These are phyloP conservation scores for Diutina scorzettiae DNA, from an alignment of 1,139 yeast genomes.

Conservation along the genomic window DNA sequence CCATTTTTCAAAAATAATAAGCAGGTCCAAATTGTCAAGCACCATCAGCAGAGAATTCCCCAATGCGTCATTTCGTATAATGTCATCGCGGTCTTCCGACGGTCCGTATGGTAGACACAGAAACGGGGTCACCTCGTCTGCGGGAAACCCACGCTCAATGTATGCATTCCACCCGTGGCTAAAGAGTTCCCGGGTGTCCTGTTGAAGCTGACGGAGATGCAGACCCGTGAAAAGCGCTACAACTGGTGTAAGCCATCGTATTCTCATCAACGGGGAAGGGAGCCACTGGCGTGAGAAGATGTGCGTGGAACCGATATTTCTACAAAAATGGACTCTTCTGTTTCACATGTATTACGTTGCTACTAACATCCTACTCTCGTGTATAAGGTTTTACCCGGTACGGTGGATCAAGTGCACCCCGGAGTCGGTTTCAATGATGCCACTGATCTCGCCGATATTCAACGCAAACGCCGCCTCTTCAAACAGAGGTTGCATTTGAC, in stretches of 20 bases:
- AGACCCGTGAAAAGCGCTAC: constrained; percentile 35
- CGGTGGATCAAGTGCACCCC: constrained; percentile 86
- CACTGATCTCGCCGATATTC: constrained; percentile 75
- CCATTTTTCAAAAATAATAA: constrained; percentile 60
- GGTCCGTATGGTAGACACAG: constrained; percentile 61
- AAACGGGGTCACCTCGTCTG: constrained; percentile 71
- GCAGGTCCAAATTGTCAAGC: constrained; percentile 69
- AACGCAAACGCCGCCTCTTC: constrained; percentile 79
- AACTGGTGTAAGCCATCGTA: too few relatives aligned
- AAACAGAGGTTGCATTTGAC: constrained; percentile 91
- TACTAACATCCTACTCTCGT: too few relatives aligned
- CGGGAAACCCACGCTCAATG: constrained; percentile 61
- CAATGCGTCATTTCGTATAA: constrained; percentile 68
- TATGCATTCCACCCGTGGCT: constrained; percentile 73
- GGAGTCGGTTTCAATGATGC: constrained; percentile 76
- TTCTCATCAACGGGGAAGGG: too few relatives aligned
- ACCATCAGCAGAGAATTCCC: constrained; percentile 76
- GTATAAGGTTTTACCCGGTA: constrained; percentile 43
- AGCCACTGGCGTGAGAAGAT: too few relatives aligned
- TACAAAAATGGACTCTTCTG: too few relatives aligned
- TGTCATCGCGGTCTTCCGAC: constrained; percentile 38
- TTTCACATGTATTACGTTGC: too few relatives aligned
- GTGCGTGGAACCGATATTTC: too few relatives aligned
- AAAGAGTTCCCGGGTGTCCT: constrained; percentile 47
- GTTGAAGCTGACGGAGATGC: constrained; percentile 34